These are phyloP conservation scores for Starmerella vitae DNA, from an alignment of 805 yeast species.

Conservation along the genomic window DNA sequence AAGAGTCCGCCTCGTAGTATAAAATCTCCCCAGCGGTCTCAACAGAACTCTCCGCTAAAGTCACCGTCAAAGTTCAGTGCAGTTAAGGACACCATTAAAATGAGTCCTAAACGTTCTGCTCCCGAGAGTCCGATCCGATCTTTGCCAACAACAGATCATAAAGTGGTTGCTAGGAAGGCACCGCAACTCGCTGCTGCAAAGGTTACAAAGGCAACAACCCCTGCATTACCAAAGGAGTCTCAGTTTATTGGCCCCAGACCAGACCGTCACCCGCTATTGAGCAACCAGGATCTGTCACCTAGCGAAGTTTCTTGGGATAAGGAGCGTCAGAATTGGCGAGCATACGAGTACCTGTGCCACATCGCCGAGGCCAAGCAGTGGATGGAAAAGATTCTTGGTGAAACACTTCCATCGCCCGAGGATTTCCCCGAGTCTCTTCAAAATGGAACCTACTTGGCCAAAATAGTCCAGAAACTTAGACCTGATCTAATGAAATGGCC, in stretches of 20 bases:
- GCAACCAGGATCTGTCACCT: slow-evolving; percentile 22
- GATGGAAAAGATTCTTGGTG: slow-evolving; percentile 53
- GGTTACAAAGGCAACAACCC: too few relatives aligned
- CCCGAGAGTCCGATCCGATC: neutral
- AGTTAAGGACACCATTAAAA: neutral
- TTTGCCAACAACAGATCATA: neutral
- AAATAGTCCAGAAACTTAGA: slow-evolving; percentile 55
- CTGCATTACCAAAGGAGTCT: too few relatives aligned
- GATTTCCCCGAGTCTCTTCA: slow-evolving; percentile 55
- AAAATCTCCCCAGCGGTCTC: slow-evolving; percentile 2
- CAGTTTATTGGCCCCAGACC: slow-evolving; percentile 16
- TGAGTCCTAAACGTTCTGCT: neutral
- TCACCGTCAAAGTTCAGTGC: neutral
- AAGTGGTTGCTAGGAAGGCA: neutral
- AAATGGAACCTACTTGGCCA: slow-evolving; percentile 78
- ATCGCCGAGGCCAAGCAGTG: slow-evolving; percentile 70
- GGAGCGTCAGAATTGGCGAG: slow-evolving; percentile 34
- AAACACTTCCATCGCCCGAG: slow-evolving; percentile 42
- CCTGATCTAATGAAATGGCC: slow-evolving; percentile 45
- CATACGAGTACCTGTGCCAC: slow-evolving; percentile 69
- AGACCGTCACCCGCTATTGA: slow-evolving; percentile 27
- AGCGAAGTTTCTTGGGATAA: slow-evolving; percentile 26
- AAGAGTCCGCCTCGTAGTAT: slow-evolving; percentile 25
- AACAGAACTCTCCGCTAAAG: neutral
- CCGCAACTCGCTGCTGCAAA: neutral